Percentiles rank a stretch among this genome's conserved stretches.
Conservation (phyloP, 345 rosid genomes). For the Raphanus sativus region DNA sequence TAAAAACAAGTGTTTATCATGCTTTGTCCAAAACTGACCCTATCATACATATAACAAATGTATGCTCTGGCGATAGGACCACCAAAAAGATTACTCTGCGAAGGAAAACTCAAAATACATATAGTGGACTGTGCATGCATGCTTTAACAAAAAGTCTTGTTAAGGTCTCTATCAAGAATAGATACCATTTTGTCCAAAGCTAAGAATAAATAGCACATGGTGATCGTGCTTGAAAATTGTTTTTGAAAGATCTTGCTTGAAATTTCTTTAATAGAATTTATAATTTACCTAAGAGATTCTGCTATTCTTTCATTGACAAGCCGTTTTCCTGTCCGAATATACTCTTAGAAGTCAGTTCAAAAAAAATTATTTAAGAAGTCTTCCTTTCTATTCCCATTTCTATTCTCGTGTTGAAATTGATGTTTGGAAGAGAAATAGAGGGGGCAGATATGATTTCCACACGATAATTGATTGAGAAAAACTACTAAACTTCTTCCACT, state of each 20-base stretch:
- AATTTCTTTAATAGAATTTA: not conserved
- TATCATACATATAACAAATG: slow-evolving; percentile 17
- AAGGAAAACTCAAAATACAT: not conserved
- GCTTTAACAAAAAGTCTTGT: slow-evolving; percentile 20
- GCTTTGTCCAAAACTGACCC: too few relatives aligned
- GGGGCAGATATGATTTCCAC: not conserved
- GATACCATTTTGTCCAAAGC: slow-evolving; percentile 8
- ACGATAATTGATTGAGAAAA: slow-evolving; percentile 15
- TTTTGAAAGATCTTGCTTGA: not conserved
- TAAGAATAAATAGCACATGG: slow-evolving; percentile 20
- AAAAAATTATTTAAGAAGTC: too few relatives aligned
- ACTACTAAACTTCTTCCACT: slow-evolving; percentile 25
- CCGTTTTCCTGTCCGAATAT: not conserved
- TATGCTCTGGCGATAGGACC: slow-evolving; percentile 24
- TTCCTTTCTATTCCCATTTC: not conserved
- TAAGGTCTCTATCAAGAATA: slow-evolving; percentile 33
- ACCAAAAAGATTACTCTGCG: slow-evolving; percentile 4
- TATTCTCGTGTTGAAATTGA: slow-evolving; percentile 4
- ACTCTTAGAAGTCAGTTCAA: not conserved
- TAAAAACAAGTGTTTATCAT: too few relatives aligned
- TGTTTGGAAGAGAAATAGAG: slow-evolving; percentile 2
- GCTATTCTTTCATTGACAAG: slow-evolving; percentile 3
- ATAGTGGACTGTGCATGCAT: slow-evolving; percentile 16
- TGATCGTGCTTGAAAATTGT: not conserved
- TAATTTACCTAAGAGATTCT: not conserved